phyloP scores from a whole-genome alignment of 2,329 filamentous ascomycete genomes.

The Cladosporium sp. region DNA sequence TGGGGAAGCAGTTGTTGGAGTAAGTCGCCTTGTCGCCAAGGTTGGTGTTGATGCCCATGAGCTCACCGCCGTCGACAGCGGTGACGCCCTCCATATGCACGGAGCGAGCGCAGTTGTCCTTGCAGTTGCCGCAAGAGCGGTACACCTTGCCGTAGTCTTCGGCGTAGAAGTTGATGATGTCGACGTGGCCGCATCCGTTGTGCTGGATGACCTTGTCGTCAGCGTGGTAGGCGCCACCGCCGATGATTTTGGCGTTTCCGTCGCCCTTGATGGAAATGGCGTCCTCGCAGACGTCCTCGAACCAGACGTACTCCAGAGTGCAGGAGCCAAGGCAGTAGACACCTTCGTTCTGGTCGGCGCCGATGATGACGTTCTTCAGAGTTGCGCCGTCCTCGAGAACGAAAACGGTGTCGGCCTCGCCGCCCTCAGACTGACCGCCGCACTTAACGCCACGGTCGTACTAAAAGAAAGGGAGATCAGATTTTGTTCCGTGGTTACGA shows the following conservation, averaged over 20 bases:
- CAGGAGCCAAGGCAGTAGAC: constrained; percentile 47
- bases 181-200: constrained; percentile 17
- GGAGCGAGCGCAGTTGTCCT: constrained; percentile 9
- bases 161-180: constrained; percentile 11
- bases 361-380: constrained; percentile 51
- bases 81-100: constrained; percentile 8
- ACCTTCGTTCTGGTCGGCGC: constrained; percentile 47
- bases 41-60: constrained; percentile 10
- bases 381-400: constrained; percentile 48
- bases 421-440: constrained; percentile 42
- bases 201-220: constrained; percentile 16
- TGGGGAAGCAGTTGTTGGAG: constrained; percentile 5
- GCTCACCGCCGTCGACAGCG: constrained; percentile 4
- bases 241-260: constrained; percentile 22
- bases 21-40: constrained; percentile 9
- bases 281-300: constrained; percentile 35
- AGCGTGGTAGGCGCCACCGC: constrained; percentile 29
- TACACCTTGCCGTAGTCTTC: constrained; percentile 9
- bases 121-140: constrained; percentile 8
- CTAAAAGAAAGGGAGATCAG: constrained; percentile 7
- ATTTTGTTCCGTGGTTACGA: background rate
- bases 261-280: constrained; percentile 32
- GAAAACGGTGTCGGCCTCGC: constrained; percentile 48
- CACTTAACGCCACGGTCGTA: constrained; percentile 40
- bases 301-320: constrained; percentile 39